phyloP scores from a whole-genome alignment of 75 land plant genomes.

The Cupressus sempervirens region DNA sequence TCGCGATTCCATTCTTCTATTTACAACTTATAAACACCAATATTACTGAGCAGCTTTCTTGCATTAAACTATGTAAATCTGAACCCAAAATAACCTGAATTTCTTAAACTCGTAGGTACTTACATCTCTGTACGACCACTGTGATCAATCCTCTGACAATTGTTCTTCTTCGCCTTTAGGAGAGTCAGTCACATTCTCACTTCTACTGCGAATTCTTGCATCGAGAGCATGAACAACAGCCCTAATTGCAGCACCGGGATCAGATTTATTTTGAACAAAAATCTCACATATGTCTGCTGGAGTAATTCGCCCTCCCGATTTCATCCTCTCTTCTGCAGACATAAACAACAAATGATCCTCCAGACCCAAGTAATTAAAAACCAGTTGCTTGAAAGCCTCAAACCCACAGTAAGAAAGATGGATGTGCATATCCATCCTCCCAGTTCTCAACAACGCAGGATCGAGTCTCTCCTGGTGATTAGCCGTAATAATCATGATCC shows the following conservation, averaged over 20 bases:
- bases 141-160: no score
- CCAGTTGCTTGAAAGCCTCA: conserved; percentile 29
- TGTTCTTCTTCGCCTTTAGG: no score
- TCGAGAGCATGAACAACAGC: conserved; percentile 35
- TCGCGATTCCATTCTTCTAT: no score
- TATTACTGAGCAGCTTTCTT: no score
- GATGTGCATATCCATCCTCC: conserved; percentile 63
- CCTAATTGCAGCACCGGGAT: conserved; percentile 33
- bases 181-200: no score
- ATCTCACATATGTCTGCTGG: conserved; percentile 46
- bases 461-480: conserved; percentile 41
- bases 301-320: conserved; percentile 25
- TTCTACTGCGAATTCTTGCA: neutral
- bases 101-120: no score
- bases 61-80: no score
- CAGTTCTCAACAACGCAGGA: conserved; percentile 39
- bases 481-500: conserved; percentile 44
- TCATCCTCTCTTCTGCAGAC: conserved; percentile 23
- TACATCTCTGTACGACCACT: no score
- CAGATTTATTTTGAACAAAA: neutral
- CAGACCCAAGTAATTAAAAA: conserved; percentile 27
- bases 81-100: no score
- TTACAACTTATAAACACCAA: no score
- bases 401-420: conserved; percentile 40
- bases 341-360: conserved; percentile 27